Percentiles rank a stretch among this genome's conserved stretches.
Evolutionary conservation across 768 basidiomycete genomes (phyloP).

Genomic region (Boletellus ananas): DNA sequence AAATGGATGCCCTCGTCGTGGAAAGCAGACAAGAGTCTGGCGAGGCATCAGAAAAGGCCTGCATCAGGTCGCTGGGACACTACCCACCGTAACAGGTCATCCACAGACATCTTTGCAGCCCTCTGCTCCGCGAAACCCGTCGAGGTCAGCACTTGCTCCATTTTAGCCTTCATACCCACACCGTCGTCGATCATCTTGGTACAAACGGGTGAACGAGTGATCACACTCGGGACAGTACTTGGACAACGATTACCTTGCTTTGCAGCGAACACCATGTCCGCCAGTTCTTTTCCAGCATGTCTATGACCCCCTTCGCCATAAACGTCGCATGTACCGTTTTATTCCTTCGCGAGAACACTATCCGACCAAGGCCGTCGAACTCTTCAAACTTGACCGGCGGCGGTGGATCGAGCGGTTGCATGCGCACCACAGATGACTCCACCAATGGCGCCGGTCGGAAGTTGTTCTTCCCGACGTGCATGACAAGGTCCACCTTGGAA

Average conservation of each 20-base stretch:
- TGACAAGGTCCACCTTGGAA: slow-evolving; percentile 91
- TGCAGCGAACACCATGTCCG: slow-evolving; percentile 88
- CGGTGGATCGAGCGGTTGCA: slow-evolving; percentile 91
- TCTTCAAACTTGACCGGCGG: slow-evolving; percentile 96
- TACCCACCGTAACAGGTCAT: slow-evolving; percentile 83
- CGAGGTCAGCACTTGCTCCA: slow-evolving; percentile 71
- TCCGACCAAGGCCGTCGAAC: slow-evolving; percentile 92
- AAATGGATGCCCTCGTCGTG: slow-evolving; percentile 75
- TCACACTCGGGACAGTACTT: background rate
- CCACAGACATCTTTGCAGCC: slow-evolving; percentile 90
- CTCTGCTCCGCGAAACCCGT: slow-evolving; percentile 72
- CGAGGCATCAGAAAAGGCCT: background rate
- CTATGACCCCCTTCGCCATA: slow-evolving; percentile 89
- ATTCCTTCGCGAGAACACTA: slow-evolving; percentile 86
- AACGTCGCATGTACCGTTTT: slow-evolving; percentile 90
- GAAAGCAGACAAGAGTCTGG: slow-evolving; percentile 66
- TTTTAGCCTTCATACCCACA: slow-evolving; percentile 61
- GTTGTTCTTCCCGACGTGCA: slow-evolving; percentile 96
- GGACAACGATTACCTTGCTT: slow-evolving; percentile 45
- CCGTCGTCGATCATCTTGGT: slow-evolving; percentile 65
- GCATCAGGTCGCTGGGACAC: background rate
- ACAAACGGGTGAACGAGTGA: background rate
- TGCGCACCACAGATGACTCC: slow-evolving; percentile 86
- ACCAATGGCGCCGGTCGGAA: slow-evolving; percentile 96
- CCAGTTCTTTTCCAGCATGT: slow-evolving; percentile 92